Base-by-base conservation (phyloP, 2,329 filamentous ascomycete species). In the Epichloe coenophiala region DNA sequence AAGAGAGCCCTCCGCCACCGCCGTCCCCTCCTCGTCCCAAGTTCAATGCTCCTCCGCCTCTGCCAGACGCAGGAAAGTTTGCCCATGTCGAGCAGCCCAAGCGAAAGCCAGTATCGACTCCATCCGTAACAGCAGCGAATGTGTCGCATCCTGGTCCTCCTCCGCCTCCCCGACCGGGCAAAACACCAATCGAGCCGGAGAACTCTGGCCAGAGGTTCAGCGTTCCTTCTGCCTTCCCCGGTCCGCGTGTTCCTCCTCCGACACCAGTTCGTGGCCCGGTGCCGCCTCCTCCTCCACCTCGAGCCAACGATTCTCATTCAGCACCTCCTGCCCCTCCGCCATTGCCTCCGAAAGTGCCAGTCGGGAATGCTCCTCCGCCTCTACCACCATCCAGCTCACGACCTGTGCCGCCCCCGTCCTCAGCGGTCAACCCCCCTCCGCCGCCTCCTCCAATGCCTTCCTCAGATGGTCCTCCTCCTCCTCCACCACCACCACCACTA, bases 31-130 rank as follows among this genome's bases (percentile, higher is more conserved):
- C 81, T 21, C 77, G 83, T 48, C 80, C 80, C 8, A 77, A 76
- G 59, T 97, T 95, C 70, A 78, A 82, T 56, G 91, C 88, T 8
- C 93, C 93, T 44, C 93, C 93, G 36, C 87, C 91, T 2, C 69
- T 97, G 53, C 81, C 88, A 50, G 90, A 95, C 65, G 93, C 93
- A 52, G 93, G 93, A 38, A 95, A 88, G 67, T 93, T 81, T 62
- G 88, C 85, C 3, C 75, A 83, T 68, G 76, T 65, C 58, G 71
- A 64, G 27, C 58, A 61, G 31, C 57, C 60, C 13, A 60, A 59
- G 40, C 59, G 62, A 31, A 53, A 61, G 37, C 56, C 58, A 11
- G 38, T 54, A 2, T 51, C 64, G 8, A 55, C 43, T 7, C 19
- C 51, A 41, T 39, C 50, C 8, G 8, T 45, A 12, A 5, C 40